Evolutionary conservation across 805 yeast species (phyloP).

Genomic region (Saturnispora serradocipensis): DNA sequence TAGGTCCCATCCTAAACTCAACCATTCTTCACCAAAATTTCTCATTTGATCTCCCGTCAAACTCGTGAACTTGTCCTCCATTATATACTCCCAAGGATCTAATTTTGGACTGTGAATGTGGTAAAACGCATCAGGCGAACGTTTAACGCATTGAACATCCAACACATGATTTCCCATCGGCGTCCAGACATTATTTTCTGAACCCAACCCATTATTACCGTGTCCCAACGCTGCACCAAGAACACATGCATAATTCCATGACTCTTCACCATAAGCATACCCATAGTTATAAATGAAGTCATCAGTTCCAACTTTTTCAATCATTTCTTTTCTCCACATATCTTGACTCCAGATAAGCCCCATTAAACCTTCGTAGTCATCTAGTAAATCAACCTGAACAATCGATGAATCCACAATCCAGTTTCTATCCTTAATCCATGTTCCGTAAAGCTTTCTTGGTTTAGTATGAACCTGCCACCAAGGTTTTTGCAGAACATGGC

Average conservation of each 20-base stretch:
- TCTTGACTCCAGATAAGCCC: constrained; percentile 11
- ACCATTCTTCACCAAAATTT: constrained; percentile 21
- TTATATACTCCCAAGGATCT: constrained; percentile 34
- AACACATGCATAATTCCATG: constrained; percentile 8
- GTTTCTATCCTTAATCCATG: constrained; percentile 10
- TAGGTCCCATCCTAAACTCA: constrained; percentile 16
- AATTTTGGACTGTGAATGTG: constrained; percentile 45
- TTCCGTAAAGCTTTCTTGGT: constrained; percentile 19
- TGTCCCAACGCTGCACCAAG: constrained; percentile 9
- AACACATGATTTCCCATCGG: constrained; percentile 1
- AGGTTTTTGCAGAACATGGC: constrained; percentile 35
- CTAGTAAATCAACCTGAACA: constrained; percentile 24
- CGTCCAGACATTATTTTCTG: constrained; percentile 6
- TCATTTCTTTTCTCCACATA: constrained; percentile 9
- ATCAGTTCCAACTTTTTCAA: constrained; percentile 7
- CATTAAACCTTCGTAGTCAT: constrained; percentile 16
- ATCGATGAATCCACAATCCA: constrained; percentile 18
- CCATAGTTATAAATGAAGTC: constrained; percentile 16
- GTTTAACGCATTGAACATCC: constrained; percentile 6
- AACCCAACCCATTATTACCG: constrained; percentile 6
- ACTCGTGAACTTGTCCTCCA: constrained; percentile 15
- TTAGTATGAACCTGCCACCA: constrained; percentile 40
- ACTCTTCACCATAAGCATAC: constrained; percentile 14
- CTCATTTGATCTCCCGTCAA: constrained; percentile 14
- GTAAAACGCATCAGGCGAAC: constrained; percentile 24